Evolutionary conservation across 1,284 basidiomycete genomes (phyloP).

Genomic region (Somion occarium): DNA sequence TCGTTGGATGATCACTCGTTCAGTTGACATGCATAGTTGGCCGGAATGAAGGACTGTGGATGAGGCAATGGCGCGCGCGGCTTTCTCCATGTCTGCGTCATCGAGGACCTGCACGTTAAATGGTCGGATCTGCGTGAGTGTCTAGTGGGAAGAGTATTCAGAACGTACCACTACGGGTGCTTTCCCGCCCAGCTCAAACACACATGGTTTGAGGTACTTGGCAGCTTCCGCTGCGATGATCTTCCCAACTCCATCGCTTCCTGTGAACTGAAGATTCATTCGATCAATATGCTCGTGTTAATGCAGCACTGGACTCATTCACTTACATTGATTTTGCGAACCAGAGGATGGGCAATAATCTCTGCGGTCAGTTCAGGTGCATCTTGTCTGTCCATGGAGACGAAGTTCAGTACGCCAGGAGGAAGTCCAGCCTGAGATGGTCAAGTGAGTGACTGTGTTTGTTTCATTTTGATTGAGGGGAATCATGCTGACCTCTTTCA

Average conservation of each 20-base stretch:
- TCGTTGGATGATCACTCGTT: conserved; percentile 57
- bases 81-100: conserved; percentile 57
- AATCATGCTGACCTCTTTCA: conserved; percentile 10
- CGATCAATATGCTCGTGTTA: too few relatives aligned
- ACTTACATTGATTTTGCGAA: conserved; percentile 24
- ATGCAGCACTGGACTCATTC: neutral
- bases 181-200: conserved; percentile 75
- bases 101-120: conserved; percentile 41
- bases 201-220: conserved; percentile 68
- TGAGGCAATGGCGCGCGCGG: conserved; percentile 46
- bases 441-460: neutral
- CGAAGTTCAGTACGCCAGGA: conserved; percentile 22
- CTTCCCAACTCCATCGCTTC: conserved; percentile 63
- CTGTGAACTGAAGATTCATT: conserved; percentile 67
- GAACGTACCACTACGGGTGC: conserved; percentile 63
- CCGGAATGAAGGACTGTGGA: conserved; percentile 59
- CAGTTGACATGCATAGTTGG: conserved; percentile 68
- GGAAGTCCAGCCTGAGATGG: conserved; percentile 22
- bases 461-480: neutral
- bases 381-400: conserved; percentile 19
- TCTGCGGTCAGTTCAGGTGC: conserved; percentile 17
- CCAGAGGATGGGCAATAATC: conserved; percentile 23
- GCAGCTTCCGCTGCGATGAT: conserved; percentile 71
- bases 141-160: too few relatives aligned
- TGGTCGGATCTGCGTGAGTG: neutral